phyloP scores from a whole-genome alignment of 148 eudicot species.

The Cornus suecica region DNA sequence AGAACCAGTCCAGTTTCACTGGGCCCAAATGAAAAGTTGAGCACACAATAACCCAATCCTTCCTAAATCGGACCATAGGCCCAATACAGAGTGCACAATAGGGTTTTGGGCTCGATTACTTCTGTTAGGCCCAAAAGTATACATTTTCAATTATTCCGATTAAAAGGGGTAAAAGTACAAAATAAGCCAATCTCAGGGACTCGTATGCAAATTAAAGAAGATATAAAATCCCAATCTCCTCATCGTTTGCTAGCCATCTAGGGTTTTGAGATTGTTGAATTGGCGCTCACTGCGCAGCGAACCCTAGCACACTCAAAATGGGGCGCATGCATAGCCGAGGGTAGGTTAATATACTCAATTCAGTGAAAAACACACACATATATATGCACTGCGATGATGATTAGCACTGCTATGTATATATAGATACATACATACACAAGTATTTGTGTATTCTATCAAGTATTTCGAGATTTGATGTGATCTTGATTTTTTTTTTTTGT shows the following conservation, averaged over 20 bases:
- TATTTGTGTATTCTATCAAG: background rate
- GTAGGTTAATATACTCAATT: slow-evolving; percentile 2
- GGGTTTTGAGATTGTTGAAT: background rate
- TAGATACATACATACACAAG: background rate
- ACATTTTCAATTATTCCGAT: no score
- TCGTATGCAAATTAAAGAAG: background rate
- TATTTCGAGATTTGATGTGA: background rate
- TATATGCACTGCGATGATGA: no score
- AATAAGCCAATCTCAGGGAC: background rate
- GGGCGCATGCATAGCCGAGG: slow-evolving; percentile 31
- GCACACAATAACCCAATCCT: no score
- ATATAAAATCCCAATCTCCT: slow-evolving; percentile 7
- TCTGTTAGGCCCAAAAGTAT: no score
- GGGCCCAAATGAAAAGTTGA: no score
- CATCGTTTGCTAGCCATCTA: background rate
- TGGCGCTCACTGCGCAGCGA: slow-evolving; percentile 6
- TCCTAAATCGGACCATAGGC: no score
- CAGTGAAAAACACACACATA: background rate
- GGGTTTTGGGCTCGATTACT: no score
- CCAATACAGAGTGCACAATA: no score
- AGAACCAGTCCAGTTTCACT: no score
- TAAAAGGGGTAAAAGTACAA: background rate
- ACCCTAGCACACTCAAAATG: slow-evolving; percentile 13
- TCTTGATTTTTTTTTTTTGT: background rate
- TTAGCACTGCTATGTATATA: background rate